These are phyloP conservation scores for Lachancea kluyveri DNA, from an alignment of 805 yeast genomes.

Conservation along the genomic window DNA sequence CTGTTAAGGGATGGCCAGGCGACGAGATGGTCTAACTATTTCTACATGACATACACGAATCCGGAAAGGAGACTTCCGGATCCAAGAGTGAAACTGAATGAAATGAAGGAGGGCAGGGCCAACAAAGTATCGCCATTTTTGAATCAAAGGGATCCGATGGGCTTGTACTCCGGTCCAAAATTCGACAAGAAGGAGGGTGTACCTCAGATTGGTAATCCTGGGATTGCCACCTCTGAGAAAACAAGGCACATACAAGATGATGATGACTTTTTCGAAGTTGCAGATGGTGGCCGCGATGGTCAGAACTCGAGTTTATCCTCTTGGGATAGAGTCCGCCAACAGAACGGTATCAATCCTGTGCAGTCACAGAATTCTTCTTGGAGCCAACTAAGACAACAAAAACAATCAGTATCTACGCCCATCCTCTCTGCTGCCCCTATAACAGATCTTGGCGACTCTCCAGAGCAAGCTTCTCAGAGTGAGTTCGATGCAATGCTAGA, in stretches of 20 bases:
- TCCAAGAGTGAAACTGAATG: slow-evolving; percentile 39
- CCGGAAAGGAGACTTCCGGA: slow-evolving; percentile 49
- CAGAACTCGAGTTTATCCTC: slow-evolving; percentile 20
- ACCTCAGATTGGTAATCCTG: slow-evolving; percentile 5
- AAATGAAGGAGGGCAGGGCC: slow-evolving; percentile 15
- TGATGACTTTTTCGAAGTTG: slow-evolving; percentile 18
- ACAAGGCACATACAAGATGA: slow-evolving; percentile 11
- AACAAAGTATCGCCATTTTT: slow-evolving; percentile 18
- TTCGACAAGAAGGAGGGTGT: slow-evolving; percentile 16
- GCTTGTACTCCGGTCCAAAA: slow-evolving; percentile 31
- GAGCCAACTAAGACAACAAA: too few species aligned
- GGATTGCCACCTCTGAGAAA: not conserved
- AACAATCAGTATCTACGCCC: too few species aligned
- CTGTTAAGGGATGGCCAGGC: slow-evolving; percentile 30
- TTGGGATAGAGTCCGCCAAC: slow-evolving; percentile 34
- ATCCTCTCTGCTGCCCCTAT: too few species aligned
- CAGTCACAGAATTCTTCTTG: too few species aligned
- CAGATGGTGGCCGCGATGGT: slow-evolving; percentile 6
- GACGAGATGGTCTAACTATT: slow-evolving; percentile 46
- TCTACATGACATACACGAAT: slow-evolving; percentile 43
- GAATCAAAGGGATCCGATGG: slow-evolving; percentile 35
- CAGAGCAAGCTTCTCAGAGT: slow-evolving; percentile 2
- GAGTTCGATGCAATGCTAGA: slow-evolving; percentile 17
- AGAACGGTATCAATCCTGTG: slow-evolving; percentile 24
- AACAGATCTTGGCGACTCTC: too few species aligned